A percentile compares a stretch with the other conserved stretches of the same genome.
These are phyloP conservation scores for Xylariomycetidae sp. DNA, from an alignment of 2,329 filamentous ascomycete species.

Conservation along the genomic window DNA sequence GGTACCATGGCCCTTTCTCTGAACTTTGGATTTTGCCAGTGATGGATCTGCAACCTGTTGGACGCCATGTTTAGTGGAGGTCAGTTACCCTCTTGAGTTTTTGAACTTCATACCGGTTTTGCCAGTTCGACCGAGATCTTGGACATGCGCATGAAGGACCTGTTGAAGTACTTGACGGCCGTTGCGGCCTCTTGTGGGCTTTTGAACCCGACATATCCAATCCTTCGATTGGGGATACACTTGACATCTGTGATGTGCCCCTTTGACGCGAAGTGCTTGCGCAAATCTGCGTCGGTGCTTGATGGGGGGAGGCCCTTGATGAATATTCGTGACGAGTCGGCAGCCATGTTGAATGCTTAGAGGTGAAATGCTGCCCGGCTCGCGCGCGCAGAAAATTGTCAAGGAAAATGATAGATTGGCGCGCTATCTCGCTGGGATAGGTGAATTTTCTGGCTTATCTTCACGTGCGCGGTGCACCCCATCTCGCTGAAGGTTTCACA, in stretches of 20 bases:
- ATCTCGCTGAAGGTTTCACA: too few species aligned
- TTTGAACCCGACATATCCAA: constrained; percentile 94
- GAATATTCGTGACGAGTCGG: constrained; percentile 64
- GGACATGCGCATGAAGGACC: constrained; percentile 91
- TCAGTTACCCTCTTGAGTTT: background rate
- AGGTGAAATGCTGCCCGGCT: too few species aligned
- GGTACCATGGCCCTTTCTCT: constrained; percentile 5
- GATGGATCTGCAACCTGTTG: constrained; percentile 37
- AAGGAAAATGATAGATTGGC: too few species aligned
- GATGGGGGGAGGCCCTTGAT: constrained; percentile 80
- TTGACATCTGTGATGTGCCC: constrained; percentile 86
- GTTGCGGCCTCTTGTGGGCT: constrained; percentile 70
- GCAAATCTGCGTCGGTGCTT: constrained; percentile 44
- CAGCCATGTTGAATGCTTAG: constrained; percentile 13
- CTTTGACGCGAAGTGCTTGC: constrained; percentile 72
- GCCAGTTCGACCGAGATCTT: constrained; percentile 87
- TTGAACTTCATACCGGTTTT: constrained; percentile 56
- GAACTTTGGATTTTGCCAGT: constrained; percentile 21
- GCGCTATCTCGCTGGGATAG: too few species aligned
- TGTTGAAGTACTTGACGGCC: constrained; percentile 93
- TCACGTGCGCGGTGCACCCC: constrained; percentile 10
- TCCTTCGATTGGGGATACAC: constrained; percentile 80
- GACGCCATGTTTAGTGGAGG: background rate
- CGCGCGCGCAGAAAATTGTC: too few species aligned
- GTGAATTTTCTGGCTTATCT: constrained; percentile 11